Evolutionary conservation across 495 filamentous ascomycete species (phyloP).

Genomic region (Bombardia bombarda): DNA sequence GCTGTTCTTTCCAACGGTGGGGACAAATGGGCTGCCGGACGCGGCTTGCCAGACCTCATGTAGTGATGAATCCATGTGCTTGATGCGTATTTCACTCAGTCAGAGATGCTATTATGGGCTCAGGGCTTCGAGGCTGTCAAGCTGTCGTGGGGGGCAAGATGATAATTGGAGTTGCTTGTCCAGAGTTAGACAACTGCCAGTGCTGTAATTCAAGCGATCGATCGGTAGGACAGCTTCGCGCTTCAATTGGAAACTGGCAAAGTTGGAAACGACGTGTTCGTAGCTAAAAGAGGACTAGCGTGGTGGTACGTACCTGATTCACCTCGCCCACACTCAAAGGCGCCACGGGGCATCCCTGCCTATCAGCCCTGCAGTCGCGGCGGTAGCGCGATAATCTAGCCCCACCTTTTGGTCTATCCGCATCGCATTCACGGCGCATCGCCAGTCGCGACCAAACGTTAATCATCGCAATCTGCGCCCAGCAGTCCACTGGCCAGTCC

Average conservation of each 20-base stretch:
- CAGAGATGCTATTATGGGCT: too few species aligned
- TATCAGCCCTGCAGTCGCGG: slow-evolving; percentile 13
- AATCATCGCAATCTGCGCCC: not conserved
- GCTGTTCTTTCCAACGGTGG: slow-evolving; percentile 68
- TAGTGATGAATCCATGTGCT: slow-evolving; percentile 62
- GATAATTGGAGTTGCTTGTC: too few species aligned
- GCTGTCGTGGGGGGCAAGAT: too few species aligned
- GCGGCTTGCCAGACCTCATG: slow-evolving; percentile 86
- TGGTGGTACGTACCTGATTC: not conserved
- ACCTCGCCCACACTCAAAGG: too few species aligned
- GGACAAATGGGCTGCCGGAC: slow-evolving; percentile 72
- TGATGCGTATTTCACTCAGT: not conserved
- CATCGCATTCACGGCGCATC: too few species aligned
- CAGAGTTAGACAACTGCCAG: slow-evolving; percentile 4
- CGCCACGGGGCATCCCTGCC: slow-evolving; percentile 1
- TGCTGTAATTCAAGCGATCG: not conserved
- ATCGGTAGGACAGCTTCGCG: slow-evolving; percentile 15
- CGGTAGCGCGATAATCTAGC: not conserved
- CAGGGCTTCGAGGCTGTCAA: too few species aligned
- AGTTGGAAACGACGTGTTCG: slow-evolving; percentile 16
- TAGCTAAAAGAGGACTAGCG: slow-evolving; percentile 15
- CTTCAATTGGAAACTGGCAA: slow-evolving; percentile 3
- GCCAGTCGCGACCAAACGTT: not conserved
- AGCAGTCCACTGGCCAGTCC: too few species aligned
- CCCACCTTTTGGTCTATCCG: too few species aligned